Percentiles rank a stretch among this genome's conserved stretches.
phyloP scores from a whole-genome alignment of 371 early-diverging fungal species.

The Syncephalastrum contaminatum region DNA sequence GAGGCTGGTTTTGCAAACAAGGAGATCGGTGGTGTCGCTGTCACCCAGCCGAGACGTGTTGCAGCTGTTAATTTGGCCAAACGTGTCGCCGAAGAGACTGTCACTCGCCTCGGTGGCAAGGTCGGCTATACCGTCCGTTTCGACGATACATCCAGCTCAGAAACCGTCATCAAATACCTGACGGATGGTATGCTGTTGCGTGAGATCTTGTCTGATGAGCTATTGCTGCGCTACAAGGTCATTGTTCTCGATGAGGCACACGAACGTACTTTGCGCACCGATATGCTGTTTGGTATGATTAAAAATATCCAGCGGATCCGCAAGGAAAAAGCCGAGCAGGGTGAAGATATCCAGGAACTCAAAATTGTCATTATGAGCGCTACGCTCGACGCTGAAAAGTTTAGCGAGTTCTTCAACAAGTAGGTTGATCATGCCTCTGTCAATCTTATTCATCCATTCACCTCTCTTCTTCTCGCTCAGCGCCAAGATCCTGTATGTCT shows the following conservation, averaged over 20 bases:
- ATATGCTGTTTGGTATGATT: slow-evolving; percentile 95
- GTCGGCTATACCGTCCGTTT: slow-evolving; percentile 97
- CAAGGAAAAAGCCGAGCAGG: slow-evolving; percentile 34
- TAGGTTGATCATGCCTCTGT: slow-evolving; percentile 15
- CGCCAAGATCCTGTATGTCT: slow-evolving; percentile 76
- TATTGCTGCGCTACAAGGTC: slow-evolving; percentile 78
- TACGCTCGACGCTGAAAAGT: slow-evolving; percentile 91
- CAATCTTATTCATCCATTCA: background rate
- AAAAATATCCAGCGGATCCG: slow-evolving; percentile 80
- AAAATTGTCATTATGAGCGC: slow-evolving; percentile 98
- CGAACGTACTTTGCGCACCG: slow-evolving; percentile 98
- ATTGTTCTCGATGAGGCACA: slow-evolving; percentile 99
- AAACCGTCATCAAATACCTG: slow-evolving; percentile 91
- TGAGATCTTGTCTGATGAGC: slow-evolving; percentile 85
- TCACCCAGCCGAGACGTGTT: slow-evolving; percentile 97
- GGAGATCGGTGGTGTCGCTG: slow-evolving; percentile 71
- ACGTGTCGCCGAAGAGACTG: slow-evolving; percentile 91
- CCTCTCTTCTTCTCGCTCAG: slow-evolving; percentile 26
- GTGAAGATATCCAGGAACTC: slow-evolving; percentile 58
- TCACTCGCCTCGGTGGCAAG: slow-evolving; percentile 71
- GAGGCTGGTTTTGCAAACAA: slow-evolving; percentile 68
- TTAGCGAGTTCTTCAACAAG: slow-evolving; percentile 85
- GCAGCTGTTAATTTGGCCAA: slow-evolving; percentile 96
- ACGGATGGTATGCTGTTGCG: slow-evolving; percentile 99
- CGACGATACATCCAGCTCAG: slow-evolving; percentile 83